Base-by-base conservation (phyloP, 495 filamentous ascomycete genomes). In the Penicillium ochrochloron region DNA sequence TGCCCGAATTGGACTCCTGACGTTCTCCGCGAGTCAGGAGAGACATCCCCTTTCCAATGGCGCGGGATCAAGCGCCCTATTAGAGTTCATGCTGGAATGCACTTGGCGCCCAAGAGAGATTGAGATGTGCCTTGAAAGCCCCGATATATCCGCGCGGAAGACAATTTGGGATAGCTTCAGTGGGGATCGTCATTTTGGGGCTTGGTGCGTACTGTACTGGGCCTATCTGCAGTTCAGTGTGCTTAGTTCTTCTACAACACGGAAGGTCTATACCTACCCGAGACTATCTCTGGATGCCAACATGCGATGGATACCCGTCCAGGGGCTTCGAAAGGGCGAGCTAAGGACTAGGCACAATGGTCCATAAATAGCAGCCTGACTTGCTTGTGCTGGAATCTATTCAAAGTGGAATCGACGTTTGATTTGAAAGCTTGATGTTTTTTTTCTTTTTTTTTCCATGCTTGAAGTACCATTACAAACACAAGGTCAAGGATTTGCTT, bases 41-140 rank as follows among this genome's bases (percentile, higher is more conserved):
- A 61, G 12, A 11, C 61, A 29, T 48, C 41, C 56, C 57, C 42
- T 39, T 46, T 42, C 57, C 58, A 56, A 48, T 29, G 59, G 21
- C 7, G 57, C 42, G 60, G 57, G 50, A 39, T 59, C 37, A 25
- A 64, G 51, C 44, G 33, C 35, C 67, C 50, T 60, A 69, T 60
- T 63, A 63, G 37, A 65, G 48, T 63, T 58, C 27, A 27, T 41
- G 23, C 39, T 31, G 62, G 52, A 68, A 70, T 68, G 65, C 58
- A 54, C 55, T 60, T 53, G 17, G 35, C 12, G 15, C 11, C 55
- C 23, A 27, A 25, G 17, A 25, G 5, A 21, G 37, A 41, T 33
- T 44, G 56, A n/a, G 23, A 58, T 46, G 17, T 12, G 19, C 23
- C 5, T 11, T 8, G 5, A 33, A 23, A 31, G 23, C n/a, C 19